Conservation (phyloP, 352 stramenopile genomes). For the Pythium folliculosum region DNA sequence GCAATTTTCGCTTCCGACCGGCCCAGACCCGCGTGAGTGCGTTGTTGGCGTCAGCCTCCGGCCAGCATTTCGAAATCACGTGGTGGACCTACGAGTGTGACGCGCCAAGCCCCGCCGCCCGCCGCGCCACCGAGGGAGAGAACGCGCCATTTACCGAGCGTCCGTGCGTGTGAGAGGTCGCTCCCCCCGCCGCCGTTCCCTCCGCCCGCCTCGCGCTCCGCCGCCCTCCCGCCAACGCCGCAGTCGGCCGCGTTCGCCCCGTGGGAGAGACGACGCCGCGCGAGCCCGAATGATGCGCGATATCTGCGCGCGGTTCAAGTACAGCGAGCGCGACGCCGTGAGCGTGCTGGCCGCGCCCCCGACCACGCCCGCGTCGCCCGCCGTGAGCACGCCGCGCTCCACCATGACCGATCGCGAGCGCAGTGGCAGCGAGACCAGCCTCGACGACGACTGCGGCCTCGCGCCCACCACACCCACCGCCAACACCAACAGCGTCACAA, state of each 20-base stretch:
- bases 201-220: not conserved
- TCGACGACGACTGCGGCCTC: conserved; percentile 14
- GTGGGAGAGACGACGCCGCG: conserved; percentile 1
- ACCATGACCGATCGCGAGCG: conserved; percentile 23
- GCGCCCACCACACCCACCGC: not conserved
- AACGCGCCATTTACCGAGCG: not conserved
- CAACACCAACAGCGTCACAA: not conserved
- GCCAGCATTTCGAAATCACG: conserved; percentile 17
- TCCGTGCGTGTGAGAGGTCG: not conserved
- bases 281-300: conserved; percentile 27
- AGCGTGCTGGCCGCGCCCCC: not conserved
- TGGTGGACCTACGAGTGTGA: conserved; percentile 15
- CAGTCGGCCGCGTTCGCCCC: conserved; percentile 11
- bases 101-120: not conserved
- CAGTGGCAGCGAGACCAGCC: conserved; percentile 17
- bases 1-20: too few relatives aligned
- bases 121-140: not conserved
- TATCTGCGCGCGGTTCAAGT: conserved; percentile 73
- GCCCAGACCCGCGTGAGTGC: too few relatives aligned
- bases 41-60: conserved; percentile 10
- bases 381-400: conserved; percentile 14
- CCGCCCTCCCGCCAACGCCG: not conserved
- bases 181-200: not conserved
- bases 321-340: conserved; percentile 42
- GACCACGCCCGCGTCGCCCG: conserved; percentile 3